Evolutionary conservation across 2,329 filamentous ascomycete species (phyloP), one percentile per base, ranked within the genome.

Genomic region (Fusarium domesticum): DNA sequence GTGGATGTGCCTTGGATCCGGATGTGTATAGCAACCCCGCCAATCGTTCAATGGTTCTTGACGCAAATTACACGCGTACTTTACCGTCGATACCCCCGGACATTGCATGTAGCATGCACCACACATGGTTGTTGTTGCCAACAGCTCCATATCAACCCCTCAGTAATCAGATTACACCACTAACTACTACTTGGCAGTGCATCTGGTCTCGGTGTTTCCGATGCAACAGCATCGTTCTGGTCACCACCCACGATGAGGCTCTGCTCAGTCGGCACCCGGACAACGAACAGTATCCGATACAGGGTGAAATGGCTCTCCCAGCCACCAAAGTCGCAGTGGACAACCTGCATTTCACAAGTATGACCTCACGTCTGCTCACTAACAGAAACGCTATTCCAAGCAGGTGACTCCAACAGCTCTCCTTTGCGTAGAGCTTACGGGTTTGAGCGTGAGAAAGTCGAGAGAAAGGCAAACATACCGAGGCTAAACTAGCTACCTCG

Each of bases 41-140:
- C 52, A 54, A 53, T 56, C 49, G 51, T 50, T 47, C 56, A 47
- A 54, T 49, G 48, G 43, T 31, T 36, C 34, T 44, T 43, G 28
- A 34, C 49, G 47, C 42, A 48, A 44, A 40, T 25, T 36, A 38
- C 28, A 39, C 45, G 28, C 28, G 35, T 31, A 40, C 42, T 37
- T 33, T 36, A 39, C 37, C 35, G 19, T 35, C 20, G 35, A 36
- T 32, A 45, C 36, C 48, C 39, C 42, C 16, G 34, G 18, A 18
- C 31, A 33, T 33, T 14, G 12, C 23, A n/a, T n/a, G 43, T 47
- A 28, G 39, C 43, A 46, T 58, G 56, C 56, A 52, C 57, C 6
- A 17, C 37, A 40, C 33, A n/a, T 15, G 5, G 12, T 8, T 28
- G 23, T 12, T 10, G 10, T 12, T 28, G 7, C 23, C 23, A 5